Evolutionary conservation across 345 rosid species (phyloP), one percentile per base, ranked within the genome.

Genomic region (Populus euphratica): DNA sequence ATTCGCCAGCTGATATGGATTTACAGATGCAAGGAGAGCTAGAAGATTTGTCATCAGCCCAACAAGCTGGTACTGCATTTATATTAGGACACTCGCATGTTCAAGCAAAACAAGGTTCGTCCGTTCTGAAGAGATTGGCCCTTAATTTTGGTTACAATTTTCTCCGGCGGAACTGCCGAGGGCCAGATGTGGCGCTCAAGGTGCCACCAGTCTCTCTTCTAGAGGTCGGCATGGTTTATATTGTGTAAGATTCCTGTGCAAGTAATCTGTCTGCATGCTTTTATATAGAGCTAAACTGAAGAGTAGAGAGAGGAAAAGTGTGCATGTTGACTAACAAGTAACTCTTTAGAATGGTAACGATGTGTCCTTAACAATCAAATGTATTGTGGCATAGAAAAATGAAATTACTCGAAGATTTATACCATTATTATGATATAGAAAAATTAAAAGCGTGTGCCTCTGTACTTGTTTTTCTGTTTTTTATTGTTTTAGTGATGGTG

Each of bases 221-320:
- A 61, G 97, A 96, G 85, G 99, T 96, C 0, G 99, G 99, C 67
- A 96, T 96, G 98, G 95, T 96, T 79, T 96, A 96, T 83, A 89
- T 96, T 72, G 87, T 96, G 50, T 79, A 69, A 74, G 68, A 61
- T 72, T 78, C 18, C 36, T 12, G 16, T 59, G 65, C 8, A 23
- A 33, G 54, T 54, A 56, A 13, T 8, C 54, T 25, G 20, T 43
- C 41, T 9, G 38, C 27, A 0, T 56, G 31, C 31, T 49, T 56
- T 56, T 61, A 63, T 2, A 2, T 23, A 27, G 49, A 23, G 39
- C 23, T 18, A 31, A 71, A 71, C 49, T 16, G 33, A 41, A 76
- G 27, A 39, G 44, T 18, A 17, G 72, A 27, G 72, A 27, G n/a
- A 59, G 61, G 71, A 36, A 67, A 59, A 72, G 25, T 18, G 47